Base-by-base conservation (phyloP, 2,329 filamentous ascomycete species). In the Aureobasidium uvarum region DNA sequence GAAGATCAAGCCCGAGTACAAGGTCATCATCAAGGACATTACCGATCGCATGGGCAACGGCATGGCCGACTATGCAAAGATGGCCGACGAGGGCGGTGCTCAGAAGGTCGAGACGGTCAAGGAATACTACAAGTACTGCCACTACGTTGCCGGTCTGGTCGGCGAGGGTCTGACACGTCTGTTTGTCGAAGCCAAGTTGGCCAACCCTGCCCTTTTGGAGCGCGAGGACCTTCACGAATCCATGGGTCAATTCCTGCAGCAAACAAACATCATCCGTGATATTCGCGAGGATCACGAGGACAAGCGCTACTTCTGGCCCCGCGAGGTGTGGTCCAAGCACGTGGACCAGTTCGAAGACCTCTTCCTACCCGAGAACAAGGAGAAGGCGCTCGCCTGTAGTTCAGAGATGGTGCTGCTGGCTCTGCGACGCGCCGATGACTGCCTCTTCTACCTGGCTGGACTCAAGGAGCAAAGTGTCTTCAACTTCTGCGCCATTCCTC, bases 261-360 rank as follows among this genome's bases (percentile, higher is more conserved):
- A 99, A 83, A 96, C 92, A 70, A 99, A 99, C 83, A 97, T 99
- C 76, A 97, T 98, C 74, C 91, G 95, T 74, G 95, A 99, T 76
- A 85, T 98, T 69, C 87, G 88, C 71, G 95, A 99, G 77, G 95
- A 99, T 74, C 88, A 88, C 71, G 85, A 90, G 66, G 95, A 98
- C 77, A 88, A 89, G 71, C 87, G 95, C 68, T 87, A 91, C 66
- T 99, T 96, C 84, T 99, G 92, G 87, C 95, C 95, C 59, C 90
- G 89, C 77, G 92, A 96, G 79, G 92, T 99, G 74, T 99, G 95
- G 95, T 92, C 90, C 74, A 96, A 96, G 83, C 88, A 99, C 75
- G 93, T 97, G 62, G 86, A 90, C 71, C 86, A 89, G 43, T 98
- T 94, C 77, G 90, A 93, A 46, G 92, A 98, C 74, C 83, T 99